Percentiles rank a stretch among this genome's conserved stretches.
Evolutionary conservation across 495 filamentous ascomycete genomes (phyloP).

Genomic region (Hypoxylon fuscum): DNA sequence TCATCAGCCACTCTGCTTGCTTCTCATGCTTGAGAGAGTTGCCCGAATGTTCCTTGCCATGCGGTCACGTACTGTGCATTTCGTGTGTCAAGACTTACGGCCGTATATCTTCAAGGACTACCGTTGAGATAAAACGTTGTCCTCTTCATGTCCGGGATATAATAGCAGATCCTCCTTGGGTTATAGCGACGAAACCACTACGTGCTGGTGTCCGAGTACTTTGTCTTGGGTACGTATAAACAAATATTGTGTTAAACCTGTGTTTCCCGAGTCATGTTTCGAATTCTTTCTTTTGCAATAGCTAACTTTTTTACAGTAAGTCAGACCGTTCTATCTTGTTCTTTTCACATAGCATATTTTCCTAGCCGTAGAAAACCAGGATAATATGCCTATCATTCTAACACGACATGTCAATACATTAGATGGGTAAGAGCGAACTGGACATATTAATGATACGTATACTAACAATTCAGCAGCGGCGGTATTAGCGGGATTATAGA

Average conservation of each 20-base stretch:
- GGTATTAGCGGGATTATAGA: slow-evolving; percentile 60
- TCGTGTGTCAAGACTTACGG: slow-evolving; percentile 47
- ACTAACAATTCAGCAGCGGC: slow-evolving; percentile 42
- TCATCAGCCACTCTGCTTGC: slow-evolving; percentile 49
- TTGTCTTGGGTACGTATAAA: too few species aligned
- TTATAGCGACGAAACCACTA: slow-evolving; percentile 49
- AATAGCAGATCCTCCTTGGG: slow-evolving; percentile 46
- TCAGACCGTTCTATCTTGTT: too few species aligned
- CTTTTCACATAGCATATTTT: too few species aligned
- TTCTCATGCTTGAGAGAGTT: slow-evolving; percentile 61
- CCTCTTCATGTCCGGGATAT: slow-evolving; percentile 39
- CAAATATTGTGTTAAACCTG: too few species aligned
- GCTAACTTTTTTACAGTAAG: too few species aligned
- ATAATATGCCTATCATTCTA: too few species aligned
- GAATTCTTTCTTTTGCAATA: too few species aligned
- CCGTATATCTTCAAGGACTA: slow-evolving; percentile 26
- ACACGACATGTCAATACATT: too few species aligned
- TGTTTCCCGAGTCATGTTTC: too few species aligned
- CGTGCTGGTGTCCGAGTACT: slow-evolving; percentile 60
- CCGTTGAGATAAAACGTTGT: slow-evolving; percentile 39
- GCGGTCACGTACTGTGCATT: slow-evolving; percentile 65
- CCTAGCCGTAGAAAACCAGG: too few species aligned
- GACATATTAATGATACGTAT: not conserved
- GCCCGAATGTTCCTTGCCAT: slow-evolving; percentile 61
- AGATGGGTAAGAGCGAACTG: slow-evolving; percentile 50